Conservation (phyloP, 2,329 filamentous ascomycete genomes). For the Stylonectria norvegica region DNA sequence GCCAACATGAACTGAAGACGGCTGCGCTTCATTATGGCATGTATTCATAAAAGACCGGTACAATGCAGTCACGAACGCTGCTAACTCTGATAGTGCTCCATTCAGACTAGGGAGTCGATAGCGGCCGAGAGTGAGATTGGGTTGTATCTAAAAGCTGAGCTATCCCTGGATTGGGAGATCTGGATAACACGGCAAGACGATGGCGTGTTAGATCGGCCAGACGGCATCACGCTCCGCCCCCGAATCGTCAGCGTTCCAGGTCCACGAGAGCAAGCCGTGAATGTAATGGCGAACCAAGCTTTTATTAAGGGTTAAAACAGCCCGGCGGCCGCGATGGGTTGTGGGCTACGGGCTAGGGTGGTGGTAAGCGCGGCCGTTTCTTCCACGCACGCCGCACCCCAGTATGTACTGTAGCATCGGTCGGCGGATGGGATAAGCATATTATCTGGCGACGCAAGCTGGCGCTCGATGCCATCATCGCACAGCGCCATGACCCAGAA, state of each 20-base stretch:
- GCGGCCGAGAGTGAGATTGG: constrained; percentile 10
- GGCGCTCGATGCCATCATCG: constrained; percentile 24
- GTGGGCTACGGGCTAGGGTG: constrained; percentile 2
- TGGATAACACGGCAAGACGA: constrained; percentile 27
- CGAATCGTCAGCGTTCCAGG: constrained; percentile 11
- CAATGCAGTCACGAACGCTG: no score
- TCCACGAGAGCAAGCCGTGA: no score
- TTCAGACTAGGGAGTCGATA: background rate
- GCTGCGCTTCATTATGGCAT: no score
- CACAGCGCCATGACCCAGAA: constrained; percentile 20
- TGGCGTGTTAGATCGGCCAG: constrained; percentile 21
- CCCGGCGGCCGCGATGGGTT: no score
- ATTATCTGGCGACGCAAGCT: constrained; percentile 21
- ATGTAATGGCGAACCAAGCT: no score
- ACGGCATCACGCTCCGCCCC: constrained; percentile 18
- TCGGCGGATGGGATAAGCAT: constrained; percentile 26
- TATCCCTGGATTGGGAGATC: constrained; percentile 18
- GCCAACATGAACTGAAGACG: no score
- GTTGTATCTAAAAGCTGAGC: constrained; percentile 3
- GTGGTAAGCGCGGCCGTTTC: constrained; percentile 9
- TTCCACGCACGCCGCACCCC: no score
- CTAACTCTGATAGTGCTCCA: no score
- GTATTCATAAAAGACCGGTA: no score
- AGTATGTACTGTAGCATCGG: constrained; percentile 4
- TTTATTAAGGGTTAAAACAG: no score